Evolutionary conservation across 805 yeast species (phyloP).

Genomic region (Barnettozyma wickerhamii): DNA sequence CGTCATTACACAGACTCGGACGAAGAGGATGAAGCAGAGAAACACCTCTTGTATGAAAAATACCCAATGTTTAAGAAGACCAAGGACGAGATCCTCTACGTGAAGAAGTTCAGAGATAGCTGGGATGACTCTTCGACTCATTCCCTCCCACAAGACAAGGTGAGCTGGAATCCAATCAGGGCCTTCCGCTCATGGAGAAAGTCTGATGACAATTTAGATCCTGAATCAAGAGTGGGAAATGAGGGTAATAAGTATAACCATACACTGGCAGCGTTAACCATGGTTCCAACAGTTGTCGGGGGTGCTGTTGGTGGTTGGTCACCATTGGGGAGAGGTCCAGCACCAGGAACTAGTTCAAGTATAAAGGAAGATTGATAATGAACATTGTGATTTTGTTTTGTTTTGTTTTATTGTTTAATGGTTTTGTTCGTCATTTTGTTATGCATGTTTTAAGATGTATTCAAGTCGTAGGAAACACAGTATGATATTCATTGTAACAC

Average conservation of each 20-base stretch:
- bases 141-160: conserved; percentile 1
- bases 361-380: background rate
- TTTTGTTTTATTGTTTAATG: background rate
- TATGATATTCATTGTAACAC: conserved; percentile 3
- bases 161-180: conserved; percentile 20
- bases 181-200: conserved; percentile 26
- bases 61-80: conserved; percentile 31
- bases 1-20: conserved; percentile 1
- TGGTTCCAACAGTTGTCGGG: conserved; percentile 53
- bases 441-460: no score
- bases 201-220: conserved; percentile 10
- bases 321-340: conserved; percentile 11
- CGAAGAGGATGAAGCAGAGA: conserved; percentile 15
- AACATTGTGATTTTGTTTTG: background rate
- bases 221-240: conserved; percentile 13
- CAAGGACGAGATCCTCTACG: conserved; percentile 26
- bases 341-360: background rate
- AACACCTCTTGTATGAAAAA: conserved; percentile 19
- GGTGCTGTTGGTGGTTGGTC: conserved; percentile 57
- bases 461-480: no score
- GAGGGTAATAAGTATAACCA: conserved; percentile 11
- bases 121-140: conserved; percentile 16
- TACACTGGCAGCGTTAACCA: conserved; percentile 39
- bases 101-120: conserved; percentile 14
- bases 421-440: no score